These are phyloP conservation scores for Primulina huaijiensis DNA, from an alignment of 257 asterid species.

Conservation along the genomic window DNA sequence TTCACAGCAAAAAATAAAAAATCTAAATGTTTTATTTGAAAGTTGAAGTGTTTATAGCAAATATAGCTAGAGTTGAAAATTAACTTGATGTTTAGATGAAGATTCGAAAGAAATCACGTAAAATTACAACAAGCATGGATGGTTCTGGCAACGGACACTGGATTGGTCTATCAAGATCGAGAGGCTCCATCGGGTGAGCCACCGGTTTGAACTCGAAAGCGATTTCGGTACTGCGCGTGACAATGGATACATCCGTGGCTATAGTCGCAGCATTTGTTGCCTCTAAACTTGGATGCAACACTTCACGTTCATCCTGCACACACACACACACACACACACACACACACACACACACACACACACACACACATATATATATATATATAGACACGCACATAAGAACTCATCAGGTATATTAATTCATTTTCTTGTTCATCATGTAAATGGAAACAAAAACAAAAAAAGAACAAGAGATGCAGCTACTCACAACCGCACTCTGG, in stretches of 20 bases:
- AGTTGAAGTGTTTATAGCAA: background rate
- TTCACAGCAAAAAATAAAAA: background rate
- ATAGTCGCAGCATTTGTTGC: conserved; percentile 32
- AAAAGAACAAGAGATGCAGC: background rate
- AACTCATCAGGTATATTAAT: too few species aligned
- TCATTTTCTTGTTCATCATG: background rate
- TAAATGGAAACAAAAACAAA: too few species aligned
- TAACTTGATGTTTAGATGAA: background rate
- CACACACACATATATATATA: too few species aligned
- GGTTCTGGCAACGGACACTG: conserved; percentile 92
- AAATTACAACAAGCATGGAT: conserved; percentile 76
- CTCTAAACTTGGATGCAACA: conserved; percentile 49
- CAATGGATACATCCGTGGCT: conserved; percentile 42
- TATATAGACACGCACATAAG: background rate
- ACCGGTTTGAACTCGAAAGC: conserved; percentile 77
- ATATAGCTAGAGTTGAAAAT: background rate
- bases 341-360: background rate
- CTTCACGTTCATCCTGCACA: conserved; percentile 59
- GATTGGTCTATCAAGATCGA: conserved; percentile 69
- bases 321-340: too few species aligned
- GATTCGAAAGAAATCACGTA: background rate
- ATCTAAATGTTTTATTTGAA: background rate
- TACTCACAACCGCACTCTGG: background rate
- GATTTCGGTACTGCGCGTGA: conserved; percentile 61
- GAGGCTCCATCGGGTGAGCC: conserved; percentile 76